A percentile compares a stretch with the other conserved stretches of the same genome.
These are phyloP conservation scores for Hsuehochloa calcarea DNA, from an alignment of 176 grass and related monocot genomes.

Conservation along the genomic window DNA sequence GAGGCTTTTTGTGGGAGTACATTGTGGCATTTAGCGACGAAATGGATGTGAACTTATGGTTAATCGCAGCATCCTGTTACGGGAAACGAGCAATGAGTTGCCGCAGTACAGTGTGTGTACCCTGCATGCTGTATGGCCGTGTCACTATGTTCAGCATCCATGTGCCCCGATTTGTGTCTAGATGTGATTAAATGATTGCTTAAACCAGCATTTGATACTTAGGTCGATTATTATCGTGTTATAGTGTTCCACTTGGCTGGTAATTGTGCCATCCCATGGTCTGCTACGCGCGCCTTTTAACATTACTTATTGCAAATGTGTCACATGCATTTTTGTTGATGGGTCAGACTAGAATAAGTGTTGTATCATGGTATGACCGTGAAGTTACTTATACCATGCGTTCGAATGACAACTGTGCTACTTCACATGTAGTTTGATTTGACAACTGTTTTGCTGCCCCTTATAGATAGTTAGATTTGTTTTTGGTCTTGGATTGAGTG, in stretches of 20 bases:
- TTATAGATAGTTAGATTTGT: background rate
- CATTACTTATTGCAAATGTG: background rate
- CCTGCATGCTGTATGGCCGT: background rate
- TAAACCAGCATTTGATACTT: background rate
- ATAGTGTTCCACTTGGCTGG: background rate
- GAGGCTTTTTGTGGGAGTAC: background rate
- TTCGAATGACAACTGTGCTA: background rate
- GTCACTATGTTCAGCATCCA: constrained; percentile 1
- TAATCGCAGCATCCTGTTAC: background rate
- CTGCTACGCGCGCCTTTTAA: background rate
- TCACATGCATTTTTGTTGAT: background rate
- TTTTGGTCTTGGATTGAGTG: background rate
- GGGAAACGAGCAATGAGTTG: background rate
- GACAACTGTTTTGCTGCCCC: background rate
- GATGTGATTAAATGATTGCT: background rate
- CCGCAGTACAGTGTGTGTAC: background rate
- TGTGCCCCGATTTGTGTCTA: background rate
- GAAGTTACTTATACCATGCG: background rate
- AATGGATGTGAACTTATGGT: background rate
- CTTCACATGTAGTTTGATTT: background rate
- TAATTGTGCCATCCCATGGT: background rate
- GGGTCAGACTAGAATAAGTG: background rate
- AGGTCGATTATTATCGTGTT: background rate
- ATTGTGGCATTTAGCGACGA: background rate
- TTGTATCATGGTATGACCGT: background rate